phyloP scores from a whole-genome alignment of 352 stramenopile species.

The Phytophthora capsici region DNA sequence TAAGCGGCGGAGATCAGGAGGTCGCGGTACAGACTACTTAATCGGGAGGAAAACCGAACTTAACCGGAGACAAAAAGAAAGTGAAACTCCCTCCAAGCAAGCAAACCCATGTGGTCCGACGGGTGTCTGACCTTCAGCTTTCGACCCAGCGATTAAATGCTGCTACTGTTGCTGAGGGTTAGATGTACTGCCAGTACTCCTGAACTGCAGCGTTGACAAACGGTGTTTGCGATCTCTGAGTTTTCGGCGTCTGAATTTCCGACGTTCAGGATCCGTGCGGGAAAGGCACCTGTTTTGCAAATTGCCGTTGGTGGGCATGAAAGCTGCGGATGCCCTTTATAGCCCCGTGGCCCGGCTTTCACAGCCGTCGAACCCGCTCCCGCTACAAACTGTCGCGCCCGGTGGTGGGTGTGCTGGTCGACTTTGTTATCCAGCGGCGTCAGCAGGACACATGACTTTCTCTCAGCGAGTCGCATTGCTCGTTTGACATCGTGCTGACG shows the following conservation, averaged over 20 bases:
- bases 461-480: too few species aligned
- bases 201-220: background rate
- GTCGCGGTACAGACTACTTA: conserved; percentile 7
- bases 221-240: background rate
- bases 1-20: conserved; percentile 15
- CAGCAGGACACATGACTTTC: too few species aligned
- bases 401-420: conserved; percentile 10
- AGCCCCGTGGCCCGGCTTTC: conserved; percentile 18
- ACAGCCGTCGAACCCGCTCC: conserved; percentile 22
- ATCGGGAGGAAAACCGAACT: conserved; percentile 10
- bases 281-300: conserved; percentile 19
- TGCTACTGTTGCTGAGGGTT: background rate
- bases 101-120: conserved; percentile 11
- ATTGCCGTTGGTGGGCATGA: conserved; percentile 8
- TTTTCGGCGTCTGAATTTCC: conserved; percentile 19
- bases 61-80: conserved; percentile 17
- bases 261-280: conserved; percentile 15
- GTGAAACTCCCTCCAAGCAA: conserved; percentile 21
- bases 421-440: conserved; percentile 8
- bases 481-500: conserved; percentile 7
- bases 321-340: conserved; percentile 23
- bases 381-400: conserved; percentile 1
- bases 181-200: background rate
- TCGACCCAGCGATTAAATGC: background rate
- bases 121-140: conserved; percentile 4